A percentile compares a stretch with the other conserved stretches of the same genome.
Evolutionary conservation across 495 filamentous ascomycete species (phyloP).

Genomic region (Aspergillus indologenus): DNA sequence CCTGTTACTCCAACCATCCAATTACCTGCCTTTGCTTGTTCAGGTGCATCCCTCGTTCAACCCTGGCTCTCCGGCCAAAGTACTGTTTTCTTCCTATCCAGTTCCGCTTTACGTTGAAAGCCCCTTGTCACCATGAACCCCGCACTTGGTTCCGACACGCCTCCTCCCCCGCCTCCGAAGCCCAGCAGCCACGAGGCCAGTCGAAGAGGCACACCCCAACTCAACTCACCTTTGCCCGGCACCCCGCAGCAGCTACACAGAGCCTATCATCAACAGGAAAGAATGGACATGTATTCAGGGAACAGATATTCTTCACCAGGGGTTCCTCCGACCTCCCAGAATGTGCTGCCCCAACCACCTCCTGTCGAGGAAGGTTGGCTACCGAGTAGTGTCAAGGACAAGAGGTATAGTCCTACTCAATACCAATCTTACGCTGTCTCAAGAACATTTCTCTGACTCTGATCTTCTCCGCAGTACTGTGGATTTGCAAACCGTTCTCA

Average conservation of each 20-base stretch:
- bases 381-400: slow-evolving; percentile 66
- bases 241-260: slow-evolving; percentile 31
- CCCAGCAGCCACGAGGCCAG: slow-evolving; percentile 66
- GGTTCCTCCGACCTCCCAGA: slow-evolving; percentile 12
- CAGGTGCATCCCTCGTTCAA: not conserved
- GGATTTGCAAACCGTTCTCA: slow-evolving; percentile 66
- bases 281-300: slow-evolving; percentile 17
- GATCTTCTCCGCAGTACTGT: slow-evolving; percentile 37
- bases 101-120: too few species aligned
- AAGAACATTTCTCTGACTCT: slow-evolving; percentile 29
- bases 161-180: slow-evolving; percentile 71
- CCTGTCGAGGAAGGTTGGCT: slow-evolving; percentile 57
- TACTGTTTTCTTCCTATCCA: slow-evolving; percentile 5
- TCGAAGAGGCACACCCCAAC: slow-evolving; percentile 59
- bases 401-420: slow-evolving; percentile 53
- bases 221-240: slow-evolving; percentile 28
- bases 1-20: not conserved
- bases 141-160: slow-evolving; percentile 48
- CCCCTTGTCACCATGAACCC: slow-evolving; percentile 25
- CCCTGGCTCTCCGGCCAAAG: slow-evolving; percentile 6
- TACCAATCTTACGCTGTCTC: not conserved
- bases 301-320: slow-evolving; percentile 18
- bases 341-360: slow-evolving; percentile 34
- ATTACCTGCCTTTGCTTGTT: not conserved
- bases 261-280: slow-evolving; percentile 24